Conservation (phyloP, 768 basidiomycete species). For the Phallus indusiatus region DNA sequence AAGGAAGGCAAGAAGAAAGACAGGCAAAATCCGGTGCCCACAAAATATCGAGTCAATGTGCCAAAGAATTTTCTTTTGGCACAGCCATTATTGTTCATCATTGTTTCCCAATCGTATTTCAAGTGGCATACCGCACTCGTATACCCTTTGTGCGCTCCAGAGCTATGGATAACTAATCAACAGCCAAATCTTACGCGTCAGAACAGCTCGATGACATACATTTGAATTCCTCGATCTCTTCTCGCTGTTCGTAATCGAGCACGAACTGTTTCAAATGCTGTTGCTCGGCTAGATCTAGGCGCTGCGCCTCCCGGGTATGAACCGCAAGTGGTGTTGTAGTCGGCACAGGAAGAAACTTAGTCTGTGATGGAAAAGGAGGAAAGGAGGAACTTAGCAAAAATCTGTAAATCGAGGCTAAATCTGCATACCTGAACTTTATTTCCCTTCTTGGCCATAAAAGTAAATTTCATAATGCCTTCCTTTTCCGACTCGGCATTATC, state of each 20-base stretch:
- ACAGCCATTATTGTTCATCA: background rate
- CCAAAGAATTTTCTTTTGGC: background rate
- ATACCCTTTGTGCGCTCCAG: slow-evolving; percentile 10
- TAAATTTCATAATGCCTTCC: slow-evolving; percentile 73
- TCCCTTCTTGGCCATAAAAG: slow-evolving; percentile 84
- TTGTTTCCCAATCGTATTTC: background rate
- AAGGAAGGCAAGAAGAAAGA: background rate
- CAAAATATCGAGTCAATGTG: background rate
- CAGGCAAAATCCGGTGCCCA: background rate
- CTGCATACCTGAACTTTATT: slow-evolving; percentile 79
- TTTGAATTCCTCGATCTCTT: slow-evolving; percentile 36
- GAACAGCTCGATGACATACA: slow-evolving; percentile 8
- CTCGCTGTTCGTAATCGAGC: slow-evolving; percentile 81
- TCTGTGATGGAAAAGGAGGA: slow-evolving; percentile 30
- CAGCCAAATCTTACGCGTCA: background rate
- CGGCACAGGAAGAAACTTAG: slow-evolving; percentile 83
- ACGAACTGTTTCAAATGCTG: slow-evolving; percentile 96
- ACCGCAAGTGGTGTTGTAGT: slow-evolving; percentile 80
- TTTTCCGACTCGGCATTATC: slow-evolving; percentile 21
- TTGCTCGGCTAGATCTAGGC: slow-evolving; percentile 93
- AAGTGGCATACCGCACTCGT: slow-evolving; percentile 10
- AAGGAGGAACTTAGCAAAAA: background rate
- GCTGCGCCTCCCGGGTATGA: slow-evolving; percentile 83
- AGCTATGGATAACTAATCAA: background rate
- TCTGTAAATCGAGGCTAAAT: background rate